These are phyloP conservation scores for Farysia itapuensis DNA, from an alignment of 1,284 basidiomycete genomes.

Conservation along the genomic window DNA sequence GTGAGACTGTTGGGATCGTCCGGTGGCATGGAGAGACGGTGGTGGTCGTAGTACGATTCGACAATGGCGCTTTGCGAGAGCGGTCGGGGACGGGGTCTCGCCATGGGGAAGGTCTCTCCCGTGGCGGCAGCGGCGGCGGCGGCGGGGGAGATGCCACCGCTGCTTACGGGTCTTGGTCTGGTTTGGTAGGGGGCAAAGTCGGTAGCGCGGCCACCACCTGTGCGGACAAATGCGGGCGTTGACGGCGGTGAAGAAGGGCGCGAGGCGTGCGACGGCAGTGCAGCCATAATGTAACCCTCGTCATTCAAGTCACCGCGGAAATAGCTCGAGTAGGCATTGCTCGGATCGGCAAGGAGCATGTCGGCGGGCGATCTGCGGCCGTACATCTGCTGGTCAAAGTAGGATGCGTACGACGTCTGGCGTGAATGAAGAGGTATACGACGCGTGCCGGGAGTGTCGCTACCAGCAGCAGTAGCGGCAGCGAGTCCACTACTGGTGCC, in stretches of 20 bases:
- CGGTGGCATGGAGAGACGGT: constrained; percentile 6
- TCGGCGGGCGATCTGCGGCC: constrained; percentile 26
- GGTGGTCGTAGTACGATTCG: constrained; percentile 27
- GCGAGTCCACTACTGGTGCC: constrained; percentile 17
- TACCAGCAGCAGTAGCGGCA: constrained; percentile 8
- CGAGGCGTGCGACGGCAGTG: constrained; percentile 26
- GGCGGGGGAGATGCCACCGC: constrained; percentile 3
- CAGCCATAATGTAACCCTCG: constrained; percentile 52
- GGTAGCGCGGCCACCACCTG: constrained; percentile 44
- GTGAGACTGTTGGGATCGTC: constrained; percentile 9
- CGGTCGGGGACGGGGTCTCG: constrained; percentile 16
- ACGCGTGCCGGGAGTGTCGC: constrained; percentile 4
- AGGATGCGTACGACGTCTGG: constrained; percentile 42
- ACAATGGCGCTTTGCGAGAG: constrained; percentile 11
- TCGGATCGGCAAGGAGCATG: constrained; percentile 18
- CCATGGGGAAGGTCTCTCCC: neutral
- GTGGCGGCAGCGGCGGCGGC: neutral
- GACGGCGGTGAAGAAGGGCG: constrained; percentile 9
- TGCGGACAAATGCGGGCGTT: constrained; percentile 39
- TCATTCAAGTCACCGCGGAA: constrained; percentile 42
- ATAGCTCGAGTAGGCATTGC: constrained; percentile 38
- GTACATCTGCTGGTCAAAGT: constrained; percentile 38
- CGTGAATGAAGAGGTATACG: constrained; percentile 43
- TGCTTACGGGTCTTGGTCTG: constrained; percentile 3
- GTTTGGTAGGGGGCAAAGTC: constrained; percentile 41